Conservation (phyloP, 768 basidiomycete genomes). For the Gelatoporia subvermispora region DNA sequence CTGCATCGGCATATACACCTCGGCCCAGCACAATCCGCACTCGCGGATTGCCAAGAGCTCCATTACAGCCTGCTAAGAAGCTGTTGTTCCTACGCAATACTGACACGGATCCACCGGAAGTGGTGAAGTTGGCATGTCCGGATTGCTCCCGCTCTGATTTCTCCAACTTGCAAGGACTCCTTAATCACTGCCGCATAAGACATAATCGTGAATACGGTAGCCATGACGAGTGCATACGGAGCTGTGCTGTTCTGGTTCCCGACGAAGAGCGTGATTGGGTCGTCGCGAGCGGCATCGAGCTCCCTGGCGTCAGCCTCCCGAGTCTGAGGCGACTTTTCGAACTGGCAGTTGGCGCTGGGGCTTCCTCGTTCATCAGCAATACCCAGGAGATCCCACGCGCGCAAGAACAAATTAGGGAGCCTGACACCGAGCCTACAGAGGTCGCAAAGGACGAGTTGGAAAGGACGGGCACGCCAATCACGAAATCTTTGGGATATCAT, state of each 20-base stretch:
- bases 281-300: slow-evolving; percentile 34
- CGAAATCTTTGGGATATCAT: slow-evolving; percentile 45
- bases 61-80: slow-evolving; percentile 25
- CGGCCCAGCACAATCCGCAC: slow-evolving; percentile 12
- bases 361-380: slow-evolving; percentile 11
- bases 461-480: slow-evolving; percentile 32
- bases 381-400: background rate
- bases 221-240: slow-evolving; percentile 47
- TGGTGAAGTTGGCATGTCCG: slow-evolving; percentile 37
- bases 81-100: slow-evolving; percentile 36
- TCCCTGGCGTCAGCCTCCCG: slow-evolving; percentile 37
- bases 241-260: slow-evolving; percentile 34
- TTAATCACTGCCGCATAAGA: slow-evolving; percentile 48
- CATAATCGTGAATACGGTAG: slow-evolving; percentile 44
- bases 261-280: slow-evolving; percentile 30
- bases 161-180: slow-evolving; percentile 45
- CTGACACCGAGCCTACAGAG: background rate
- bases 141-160: slow-evolving; percentile 44
- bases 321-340: slow-evolving; percentile 45
- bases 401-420: background rate
- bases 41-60: slow-evolving; percentile 11
- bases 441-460: background rate
- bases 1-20: background rate
- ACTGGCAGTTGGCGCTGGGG: slow-evolving; percentile 38
- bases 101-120: slow-evolving; percentile 24